Conservation (phyloP, 176 grass and related monocot genomes). For the Rhynchospora breviuscula region DNA sequence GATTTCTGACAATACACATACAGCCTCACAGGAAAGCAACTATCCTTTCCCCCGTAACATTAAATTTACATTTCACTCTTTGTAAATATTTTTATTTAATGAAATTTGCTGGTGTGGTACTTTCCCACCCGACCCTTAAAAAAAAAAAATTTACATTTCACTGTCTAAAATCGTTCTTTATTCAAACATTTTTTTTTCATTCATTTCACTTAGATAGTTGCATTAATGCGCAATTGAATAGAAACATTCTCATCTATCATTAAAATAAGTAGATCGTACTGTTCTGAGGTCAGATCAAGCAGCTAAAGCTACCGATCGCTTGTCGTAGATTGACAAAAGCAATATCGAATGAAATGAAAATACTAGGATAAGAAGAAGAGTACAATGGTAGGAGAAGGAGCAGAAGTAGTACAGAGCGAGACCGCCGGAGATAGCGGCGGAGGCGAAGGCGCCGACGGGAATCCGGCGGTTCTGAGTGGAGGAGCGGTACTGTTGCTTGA, state of each 20-base stretch:
- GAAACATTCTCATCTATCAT: neutral
- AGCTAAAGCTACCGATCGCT: neutral
- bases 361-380: neutral
- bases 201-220: neutral
- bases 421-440: slow-evolving; percentile 39
- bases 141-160: too few species aligned
- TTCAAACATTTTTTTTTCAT: neutral
- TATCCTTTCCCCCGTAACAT: neutral
- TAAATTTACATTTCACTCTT: too few species aligned
- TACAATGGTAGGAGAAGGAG: slow-evolving; percentile 40
- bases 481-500: slow-evolving; percentile 17
- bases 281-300: neutral
- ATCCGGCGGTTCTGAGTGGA: slow-evolving; percentile 11
- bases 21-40: neutral
- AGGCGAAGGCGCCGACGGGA: slow-evolving; percentile 26
- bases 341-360: slow-evolving; percentile 9
- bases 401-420: slow-evolving; percentile 49
- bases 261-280: neutral
- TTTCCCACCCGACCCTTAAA: too few species aligned
- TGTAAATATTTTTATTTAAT: too few species aligned
- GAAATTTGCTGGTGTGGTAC: too few species aligned
- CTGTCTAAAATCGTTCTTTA: neutral
- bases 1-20: too few species aligned
- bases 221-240: neutral
- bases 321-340: neutral